Evolutionary conservation across 2,329 filamentous ascomycete species (phyloP).

Genomic region (Trichoderma lentiforme): DNA sequence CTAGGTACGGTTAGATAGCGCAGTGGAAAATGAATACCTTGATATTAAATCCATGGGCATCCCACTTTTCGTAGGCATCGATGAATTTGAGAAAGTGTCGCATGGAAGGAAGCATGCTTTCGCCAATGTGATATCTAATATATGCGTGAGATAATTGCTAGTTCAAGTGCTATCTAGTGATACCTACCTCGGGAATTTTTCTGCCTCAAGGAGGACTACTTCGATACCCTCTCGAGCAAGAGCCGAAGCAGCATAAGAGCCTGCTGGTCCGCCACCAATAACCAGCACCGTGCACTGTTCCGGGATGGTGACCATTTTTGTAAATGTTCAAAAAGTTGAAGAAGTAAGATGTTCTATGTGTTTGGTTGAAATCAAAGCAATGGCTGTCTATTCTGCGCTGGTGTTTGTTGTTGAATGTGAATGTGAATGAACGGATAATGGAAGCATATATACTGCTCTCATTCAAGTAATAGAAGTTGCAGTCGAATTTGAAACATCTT

Average conservation of each 20-base stretch:
- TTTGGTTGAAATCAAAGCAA: background rate
- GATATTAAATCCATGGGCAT: conserved; percentile 37
- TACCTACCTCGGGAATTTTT: conserved; percentile 38
- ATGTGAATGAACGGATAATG: background rate
- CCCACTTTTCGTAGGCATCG: conserved; percentile 40
- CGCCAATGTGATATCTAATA: conserved; percentile 36
- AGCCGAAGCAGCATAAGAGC: conserved; percentile 42
- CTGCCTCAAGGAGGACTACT: conserved; percentile 42
- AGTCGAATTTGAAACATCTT: background rate
- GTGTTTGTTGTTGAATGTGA: background rate
- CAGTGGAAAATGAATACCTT: conserved; percentile 32
- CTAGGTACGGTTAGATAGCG: background rate
- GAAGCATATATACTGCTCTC: background rate
- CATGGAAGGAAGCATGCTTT: conserved; percentile 37
- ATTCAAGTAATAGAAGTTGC: background rate
- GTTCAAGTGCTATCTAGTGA: background rate
- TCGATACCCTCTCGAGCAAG: conserved; percentile 46
- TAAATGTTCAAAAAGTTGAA: background rate
- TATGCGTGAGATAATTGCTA: background rate
- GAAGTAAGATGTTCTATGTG: background rate
- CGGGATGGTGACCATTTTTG: conserved; percentile 22
- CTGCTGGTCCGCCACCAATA: conserved; percentile 43
- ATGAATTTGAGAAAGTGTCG: conserved; percentile 44
- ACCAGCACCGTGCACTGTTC: conserved; percentile 37
- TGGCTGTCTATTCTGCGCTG: background rate